Evolutionary conservation across 1,139 yeast genomes (phyloP), one percentile per base, ranked within the genome.

Genomic region (Kazachstania sp.): DNA sequence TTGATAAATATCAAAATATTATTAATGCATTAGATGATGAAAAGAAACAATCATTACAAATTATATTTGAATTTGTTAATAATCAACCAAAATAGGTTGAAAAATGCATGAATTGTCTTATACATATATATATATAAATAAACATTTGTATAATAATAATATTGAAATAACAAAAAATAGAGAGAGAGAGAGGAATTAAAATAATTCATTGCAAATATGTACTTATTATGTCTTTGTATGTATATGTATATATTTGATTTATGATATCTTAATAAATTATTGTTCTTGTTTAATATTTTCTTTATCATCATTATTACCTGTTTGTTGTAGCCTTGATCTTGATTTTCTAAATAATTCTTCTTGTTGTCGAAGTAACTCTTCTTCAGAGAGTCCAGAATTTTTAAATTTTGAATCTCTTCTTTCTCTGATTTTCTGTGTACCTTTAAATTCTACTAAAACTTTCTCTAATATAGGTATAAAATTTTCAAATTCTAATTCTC

Each of bases 321-420:
- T 68, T 50, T 72, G 74, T 52, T 83, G 84, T 54, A 84, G 71
- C 51, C 86, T 72, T 50, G 87, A 88, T 53, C 97, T 74, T 30
- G 96, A 86, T 62, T 86, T 83, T 57, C 92, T 86, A 68, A 92
- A 90, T 53, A 92, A 71, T 62, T 86, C 95, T 61, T 92, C 97
- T 64, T 92, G 99, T 65, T 92, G 95, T 57, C 79, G 78, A 60
- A 92, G 75, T 50, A 92, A 72, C 64, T 92, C 98, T 64, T 90
- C 98, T 61, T 90, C 97, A 1, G 92, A 73, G 52, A 90, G 73
- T 0, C 97, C 97, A 7, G 95, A 83, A 58, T 86, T 87, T 66
- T 88, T 96, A 61, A 92, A 84, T 70, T 92, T 94, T 63, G 92
- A 88, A 56, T 85, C 90, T 65, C 88, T 86, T 68, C 87, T 83